Evolutionary conservation across 202 grass and related monocot species (phyloP).

Genomic region (Zoysia matrella): DNA sequence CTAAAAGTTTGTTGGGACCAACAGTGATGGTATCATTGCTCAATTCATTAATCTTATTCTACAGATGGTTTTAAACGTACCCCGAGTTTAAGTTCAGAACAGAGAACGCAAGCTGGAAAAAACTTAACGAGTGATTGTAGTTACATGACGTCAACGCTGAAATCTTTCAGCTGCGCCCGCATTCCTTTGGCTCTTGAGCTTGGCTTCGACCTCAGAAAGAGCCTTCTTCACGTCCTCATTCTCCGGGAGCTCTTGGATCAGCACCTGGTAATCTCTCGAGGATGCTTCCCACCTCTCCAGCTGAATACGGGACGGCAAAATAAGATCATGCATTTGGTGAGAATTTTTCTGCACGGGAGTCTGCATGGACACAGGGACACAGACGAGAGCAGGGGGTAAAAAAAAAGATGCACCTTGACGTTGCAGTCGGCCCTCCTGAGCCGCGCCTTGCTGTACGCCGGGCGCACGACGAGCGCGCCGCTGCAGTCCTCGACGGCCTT

Average conservation of each 20-base stretch:
- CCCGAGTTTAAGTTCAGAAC: background rate
- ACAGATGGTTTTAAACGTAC: too few relatives aligned
- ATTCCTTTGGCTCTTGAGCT: conserved; percentile 60
- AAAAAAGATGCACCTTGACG: conserved; percentile 58
- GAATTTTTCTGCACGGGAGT: too few relatives aligned
- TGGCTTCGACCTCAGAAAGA: conserved; percentile 65
- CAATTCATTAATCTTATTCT: background rate
- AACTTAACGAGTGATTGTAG: background rate
- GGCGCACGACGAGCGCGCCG: conserved; percentile 67
- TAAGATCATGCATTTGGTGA: background rate
- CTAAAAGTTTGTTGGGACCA: conserved; percentile 27
- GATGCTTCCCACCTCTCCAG: conserved; percentile 91
- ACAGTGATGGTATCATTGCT: background rate
- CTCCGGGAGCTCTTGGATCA: conserved; percentile 82
- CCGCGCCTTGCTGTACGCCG: conserved; percentile 80
- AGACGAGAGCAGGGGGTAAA: background rate
- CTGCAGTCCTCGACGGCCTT: conserved; percentile 90
- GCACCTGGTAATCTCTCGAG: conserved; percentile 79
- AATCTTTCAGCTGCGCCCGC: conserved; percentile 32
- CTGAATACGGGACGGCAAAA: conserved; percentile 42
- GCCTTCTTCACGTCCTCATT: conserved; percentile 79
- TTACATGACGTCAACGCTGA: conserved; percentile 51
- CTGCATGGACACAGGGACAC: background rate
- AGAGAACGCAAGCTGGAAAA: background rate
- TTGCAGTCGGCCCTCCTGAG: conserved; percentile 90